Evolutionary conservation across 192 early-diverging fungal species (phyloP), one percentile per base, ranked within the genome.

Genomic region (Gaertneriomyces semiglobifer): DNA sequence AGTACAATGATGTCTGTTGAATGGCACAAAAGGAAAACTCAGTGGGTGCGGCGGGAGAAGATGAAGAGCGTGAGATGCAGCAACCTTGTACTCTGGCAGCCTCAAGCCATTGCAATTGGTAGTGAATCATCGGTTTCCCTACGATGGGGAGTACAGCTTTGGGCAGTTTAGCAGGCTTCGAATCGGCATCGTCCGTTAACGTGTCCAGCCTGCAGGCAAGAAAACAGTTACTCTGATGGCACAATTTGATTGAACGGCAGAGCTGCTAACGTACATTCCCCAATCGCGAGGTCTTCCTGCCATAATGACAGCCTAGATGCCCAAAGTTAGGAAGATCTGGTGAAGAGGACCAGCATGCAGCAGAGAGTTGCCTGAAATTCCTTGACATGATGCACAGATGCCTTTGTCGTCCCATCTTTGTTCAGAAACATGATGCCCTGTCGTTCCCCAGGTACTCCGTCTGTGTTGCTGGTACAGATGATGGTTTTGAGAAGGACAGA

Each of bases 71-170:
- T 52, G n/a, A 52, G 4, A 20, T 52, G 5, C 20, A 46, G 14
- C 5, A 18, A 68, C 66, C 57, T 50, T 68, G 66, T 20, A 60
- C 50, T 25, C 58, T 18, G 14, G 93, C 91, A 44, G 80, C 78
- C 70, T 97, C 94, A 4, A 99, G 82, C 95, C 97, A 98, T 60
- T 95, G 86, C 48, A 99, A 79, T 19, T 88, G 86, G 70, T 99
- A 94, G 68, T 88, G 86, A 66, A 99, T 86, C 87, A 98, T 92
- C 56, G 97, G 97, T 71, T 90, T 89, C 72, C 96, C 96, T 1
- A 89, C 94, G 44, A 98, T 79, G 4, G 97, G 97, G 42, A 99
- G 81, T 47, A 96, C 82, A 3, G 94, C 94, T 74, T 99, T 98
- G 52, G 97, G 94, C 67, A 89, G 19, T 8, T 64, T 65, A 3